Percentiles rank a stretch among this genome's conserved stretches.
Evolutionary conservation across 371 early-diverging fungal genomes (phyloP).

Genomic region (Rhizomucor pusillus): DNA sequence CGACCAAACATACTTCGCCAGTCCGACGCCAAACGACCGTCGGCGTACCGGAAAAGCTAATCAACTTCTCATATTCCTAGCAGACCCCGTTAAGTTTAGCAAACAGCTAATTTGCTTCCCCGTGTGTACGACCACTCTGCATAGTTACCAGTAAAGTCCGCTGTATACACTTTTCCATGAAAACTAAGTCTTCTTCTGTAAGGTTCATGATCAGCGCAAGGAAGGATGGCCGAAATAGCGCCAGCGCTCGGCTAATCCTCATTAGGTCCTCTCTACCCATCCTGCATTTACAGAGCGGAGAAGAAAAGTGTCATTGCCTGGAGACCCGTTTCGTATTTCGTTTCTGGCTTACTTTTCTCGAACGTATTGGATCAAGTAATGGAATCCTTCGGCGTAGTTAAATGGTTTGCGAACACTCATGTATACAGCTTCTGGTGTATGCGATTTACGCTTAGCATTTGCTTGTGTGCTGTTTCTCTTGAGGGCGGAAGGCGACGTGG

Average conservation of each 20-base stretch:
- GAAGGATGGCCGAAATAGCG: slow-evolving; percentile 89
- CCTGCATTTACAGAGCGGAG: slow-evolving; percentile 30
- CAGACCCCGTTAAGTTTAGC: too few relatives aligned
- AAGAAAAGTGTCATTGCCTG: slow-evolving; percentile 2
- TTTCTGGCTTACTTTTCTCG: slow-evolving; percentile 57
- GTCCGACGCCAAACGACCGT: slow-evolving; percentile 94
- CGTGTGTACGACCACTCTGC: too few relatives aligned
- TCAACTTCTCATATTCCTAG: slow-evolving; percentile 50
- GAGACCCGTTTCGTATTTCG: too few relatives aligned
- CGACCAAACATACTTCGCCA: slow-evolving; percentile 89
- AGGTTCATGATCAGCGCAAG: slow-evolving; percentile 89
- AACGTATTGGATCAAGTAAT: slow-evolving; percentile 78
- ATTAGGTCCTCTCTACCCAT: slow-evolving; percentile 85
- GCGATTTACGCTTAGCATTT: slow-evolving; percentile 8
- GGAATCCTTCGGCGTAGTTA: slow-evolving; percentile 89
- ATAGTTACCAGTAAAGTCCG: slow-evolving; percentile 71
- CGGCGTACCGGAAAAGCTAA: slow-evolving; percentile 89
- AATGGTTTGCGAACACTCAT: slow-evolving; percentile 51
- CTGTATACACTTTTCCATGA: slow-evolving; percentile 93
- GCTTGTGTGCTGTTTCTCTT: slow-evolving; percentile 12
- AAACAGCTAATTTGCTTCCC: background rate
- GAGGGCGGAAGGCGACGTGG: slow-evolving; percentile 15
- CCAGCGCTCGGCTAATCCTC: slow-evolving; percentile 83
- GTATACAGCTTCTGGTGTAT: slow-evolving; percentile 19
- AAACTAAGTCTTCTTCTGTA: slow-evolving; percentile 87